A percentile compares a stretch with the other conserved stretches of the same genome.
phyloP scores from a whole-genome alignment of 768 basidiomycete species.

The Steccherinum ochraceum region DNA sequence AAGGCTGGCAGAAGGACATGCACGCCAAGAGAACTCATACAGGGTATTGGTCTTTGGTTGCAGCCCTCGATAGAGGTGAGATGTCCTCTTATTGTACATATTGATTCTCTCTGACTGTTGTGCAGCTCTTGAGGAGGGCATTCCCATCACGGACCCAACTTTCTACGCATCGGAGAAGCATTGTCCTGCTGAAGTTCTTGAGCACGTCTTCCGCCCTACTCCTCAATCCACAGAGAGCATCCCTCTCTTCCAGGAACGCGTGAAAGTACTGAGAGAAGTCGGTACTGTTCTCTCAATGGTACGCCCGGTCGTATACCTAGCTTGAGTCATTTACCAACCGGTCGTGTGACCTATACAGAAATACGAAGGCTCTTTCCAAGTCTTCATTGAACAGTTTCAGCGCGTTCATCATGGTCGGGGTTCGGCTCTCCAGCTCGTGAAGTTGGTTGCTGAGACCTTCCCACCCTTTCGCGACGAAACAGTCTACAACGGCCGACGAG shows the following conservation, averaged over 20 bases:
- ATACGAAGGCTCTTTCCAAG: conserved; percentile 66
- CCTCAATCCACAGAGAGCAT: conserved; percentile 53
- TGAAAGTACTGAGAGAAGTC: conserved; percentile 72
- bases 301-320: conserved; percentile 21
- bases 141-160: conserved; percentile 71
- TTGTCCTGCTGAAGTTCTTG: conserved; percentile 68
- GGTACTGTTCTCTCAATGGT: conserved; percentile 69
- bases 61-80: conserved; percentile 75
- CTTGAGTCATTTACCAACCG: background rate
- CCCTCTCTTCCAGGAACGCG: conserved; percentile 66
- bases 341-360: conserved; percentile 30
- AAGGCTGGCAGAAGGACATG: conserved; percentile 46
- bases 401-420: conserved; percentile 44
- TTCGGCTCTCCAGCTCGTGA: conserved; percentile 67
- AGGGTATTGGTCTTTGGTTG: conserved; percentile 85
- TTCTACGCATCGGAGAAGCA: conserved; percentile 69
- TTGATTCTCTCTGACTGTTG: background rate
- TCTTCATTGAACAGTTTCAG: conserved; percentile 60
- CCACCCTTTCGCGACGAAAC: conserved; percentile 74
- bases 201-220: conserved; percentile 61
- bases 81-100: background rate
- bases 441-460: conserved; percentile 62
- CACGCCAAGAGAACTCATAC: conserved; percentile 51
- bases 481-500: conserved; percentile 47
- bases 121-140: conserved; percentile 66